phyloP scores from a whole-genome alignment of 805 yeast species.

The Candida alai region DNA sequence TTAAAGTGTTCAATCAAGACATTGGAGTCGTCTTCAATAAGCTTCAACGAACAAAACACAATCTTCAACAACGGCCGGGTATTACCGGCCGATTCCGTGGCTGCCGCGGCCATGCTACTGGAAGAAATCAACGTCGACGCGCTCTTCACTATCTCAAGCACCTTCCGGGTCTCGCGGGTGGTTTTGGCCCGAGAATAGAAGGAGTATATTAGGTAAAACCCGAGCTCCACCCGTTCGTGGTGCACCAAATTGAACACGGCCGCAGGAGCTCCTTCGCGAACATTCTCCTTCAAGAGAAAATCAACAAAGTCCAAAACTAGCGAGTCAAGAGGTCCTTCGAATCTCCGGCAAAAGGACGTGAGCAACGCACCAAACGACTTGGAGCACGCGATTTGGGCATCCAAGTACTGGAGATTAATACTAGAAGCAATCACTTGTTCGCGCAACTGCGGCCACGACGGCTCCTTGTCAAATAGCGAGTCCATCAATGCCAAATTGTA shows the following conservation, averaged over 20 bases:
- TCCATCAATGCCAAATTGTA: slow-evolving; percentile 66
- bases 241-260: slow-evolving; percentile 48
- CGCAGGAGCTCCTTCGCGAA: slow-evolving; percentile 48
- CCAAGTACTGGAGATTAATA: slow-evolving; percentile 56
- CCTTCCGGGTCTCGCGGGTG: slow-evolving; percentile 25
- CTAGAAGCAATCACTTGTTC: slow-evolving; percentile 55
- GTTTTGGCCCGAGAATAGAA: slow-evolving; percentile 29
- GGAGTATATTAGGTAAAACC: slow-evolving; percentile 50
- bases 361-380: slow-evolving; percentile 77
- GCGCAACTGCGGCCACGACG: slow-evolving; percentile 41
- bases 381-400: slow-evolving; percentile 65
- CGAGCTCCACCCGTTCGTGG: slow-evolving; percentile 62
- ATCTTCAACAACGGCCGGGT: slow-evolving; percentile 64
- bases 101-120: slow-evolving; percentile 42
- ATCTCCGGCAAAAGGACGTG: slow-evolving; percentile 57
- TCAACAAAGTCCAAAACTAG: slow-evolving; percentile 38
- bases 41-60: slow-evolving; percentile 44
- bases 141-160: slow-evolving; percentile 41
- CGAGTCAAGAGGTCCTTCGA: slow-evolving; percentile 18
- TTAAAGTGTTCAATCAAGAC: slow-evolving; percentile 46
- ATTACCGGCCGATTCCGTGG: slow-evolving; percentile 35
- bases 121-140: slow-evolving; percentile 46
- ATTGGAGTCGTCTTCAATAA: slow-evolving; percentile 38
- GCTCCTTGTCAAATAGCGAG: slow-evolving; percentile 43
- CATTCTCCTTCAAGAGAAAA: slow-evolving; percentile 48